Conservation (phyloP, 352 stramenopile genomes). For the Phytophthora idaei region DNA sequence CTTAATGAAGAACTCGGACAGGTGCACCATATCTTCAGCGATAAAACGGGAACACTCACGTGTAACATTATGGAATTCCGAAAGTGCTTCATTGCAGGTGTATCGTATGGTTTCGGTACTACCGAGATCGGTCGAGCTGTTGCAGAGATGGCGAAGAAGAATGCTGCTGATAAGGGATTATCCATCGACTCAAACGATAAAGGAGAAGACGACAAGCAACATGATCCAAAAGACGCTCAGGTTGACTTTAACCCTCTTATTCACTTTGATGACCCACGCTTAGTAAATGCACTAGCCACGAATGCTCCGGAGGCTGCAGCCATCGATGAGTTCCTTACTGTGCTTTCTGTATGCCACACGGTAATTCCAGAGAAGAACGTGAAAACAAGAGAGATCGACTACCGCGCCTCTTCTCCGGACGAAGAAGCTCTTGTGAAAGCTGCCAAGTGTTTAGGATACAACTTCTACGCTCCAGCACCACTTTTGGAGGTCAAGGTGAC, state of each 20-base stretch:
- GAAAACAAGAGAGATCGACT: conserved; percentile 55
- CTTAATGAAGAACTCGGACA: conserved; percentile 94
- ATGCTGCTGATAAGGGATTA: conserved; percentile 16
- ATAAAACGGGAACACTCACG: conserved; percentile 99
- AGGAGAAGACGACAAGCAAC: conserved; percentile 18
- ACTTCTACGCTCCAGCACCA: conserved; percentile 76
- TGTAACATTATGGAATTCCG: conserved; percentile 98
- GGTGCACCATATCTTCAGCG: conserved; percentile 98
- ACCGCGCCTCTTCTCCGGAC: conserved; percentile 92
- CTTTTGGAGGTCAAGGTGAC: conserved; percentile 59
- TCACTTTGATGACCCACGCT: conserved; percentile 72
- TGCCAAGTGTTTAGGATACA: conserved; percentile 56
- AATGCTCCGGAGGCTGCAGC: conserved; percentile 23
- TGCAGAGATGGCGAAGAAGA: conserved; percentile 49
- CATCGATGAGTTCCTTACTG: conserved; percentile 76
- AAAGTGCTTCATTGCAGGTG: conserved; percentile 86
- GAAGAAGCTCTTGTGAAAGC: conserved; percentile 94
- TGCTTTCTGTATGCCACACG: conserved; percentile 78
- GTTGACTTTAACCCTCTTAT: conserved; percentile 68
- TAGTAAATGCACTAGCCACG: conserved; percentile 51
- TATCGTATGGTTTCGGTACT: conserved; percentile 86
- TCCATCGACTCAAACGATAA: not conserved
- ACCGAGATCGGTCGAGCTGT: conserved; percentile 78
- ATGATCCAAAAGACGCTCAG: conserved; percentile 57
- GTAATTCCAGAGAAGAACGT: conserved; percentile 72